Base-by-base conservation (phyloP, 371 early-diverging fungal genomes). In the Polyrhizophydium stewartii region DNA sequence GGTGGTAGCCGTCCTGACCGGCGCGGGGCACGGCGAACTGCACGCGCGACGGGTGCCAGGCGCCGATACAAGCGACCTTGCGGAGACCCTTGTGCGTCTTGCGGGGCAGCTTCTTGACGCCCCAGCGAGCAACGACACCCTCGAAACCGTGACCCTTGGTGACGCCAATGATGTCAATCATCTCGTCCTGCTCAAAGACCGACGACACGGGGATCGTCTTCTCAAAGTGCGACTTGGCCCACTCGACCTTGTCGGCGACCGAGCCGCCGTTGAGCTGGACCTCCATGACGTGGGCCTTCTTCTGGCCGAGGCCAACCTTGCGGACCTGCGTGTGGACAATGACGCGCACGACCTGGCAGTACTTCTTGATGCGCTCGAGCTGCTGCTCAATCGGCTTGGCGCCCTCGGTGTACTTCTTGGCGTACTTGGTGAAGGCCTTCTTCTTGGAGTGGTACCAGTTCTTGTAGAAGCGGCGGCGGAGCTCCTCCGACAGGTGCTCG, bases 21-120 rank as follows among this genome's bases (percentile, higher is more conserved):
- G 99, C 97, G 82, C 99, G 94, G 64, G 99, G 93, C 69, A 99
- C 99, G 60, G 99, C 93, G 90, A 87, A 97, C 97, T 97, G 94
- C 79, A 99, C 99, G 68, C 97, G 92, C 75, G 92, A 86, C 77
- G 99, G 99, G 88, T 99, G 99, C 99, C 99, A 99, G 65, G 99
- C 99, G 81, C 99, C 99, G 77, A 99, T 99, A 91, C 99, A 99
- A 72, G 99, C 99, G 70, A 99, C 99, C 92, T 99, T 99, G 77
- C 99, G 92, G 69, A 96, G 89, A 93, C 99, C 99, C 83, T 93
- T 93, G 85, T 98, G 98, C 53, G 99, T 98, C 93, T 99, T 99
- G 82, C 99, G 89, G 62, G 99, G 99, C 68, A 98, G 92, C 89
- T 97, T 99, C 88, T 96, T 98, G 80, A 96, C 95, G 74, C 99